Conservation (phyloP, 495 filamentous ascomycete genomes). For the Astrothelium subdiscretum region DNA sequence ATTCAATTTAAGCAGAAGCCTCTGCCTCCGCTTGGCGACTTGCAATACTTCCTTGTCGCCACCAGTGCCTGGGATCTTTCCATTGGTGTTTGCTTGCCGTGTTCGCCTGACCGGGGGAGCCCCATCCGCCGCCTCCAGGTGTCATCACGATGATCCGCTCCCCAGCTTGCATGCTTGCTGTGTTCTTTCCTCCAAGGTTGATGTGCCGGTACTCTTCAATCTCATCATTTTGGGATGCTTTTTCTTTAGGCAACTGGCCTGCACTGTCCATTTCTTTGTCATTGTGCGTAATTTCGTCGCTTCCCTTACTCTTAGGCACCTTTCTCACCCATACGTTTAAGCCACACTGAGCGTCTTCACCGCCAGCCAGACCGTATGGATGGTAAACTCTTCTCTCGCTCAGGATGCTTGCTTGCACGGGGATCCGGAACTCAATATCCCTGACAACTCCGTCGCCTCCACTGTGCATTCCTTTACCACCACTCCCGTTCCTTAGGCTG, state of each 20-base stretch:
- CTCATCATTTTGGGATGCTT: constrained; percentile 10
- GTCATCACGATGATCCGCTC: constrained; percentile 74
- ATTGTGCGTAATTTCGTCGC: constrained; percentile 7
- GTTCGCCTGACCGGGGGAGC: constrained; percentile 44
- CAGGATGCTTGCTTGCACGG: constrained; percentile 79
- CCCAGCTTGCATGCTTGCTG: constrained; percentile 69
- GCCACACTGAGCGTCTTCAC: constrained; percentile 66
- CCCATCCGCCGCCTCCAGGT: constrained; percentile 67
- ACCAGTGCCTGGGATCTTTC: constrained; percentile 44
- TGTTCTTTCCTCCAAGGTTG: constrained; percentile 90
- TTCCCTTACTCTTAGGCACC: constrained; percentile 28
- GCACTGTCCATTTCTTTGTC: not conserved
- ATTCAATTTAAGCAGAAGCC: constrained; percentile 13
- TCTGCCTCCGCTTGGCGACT: constrained; percentile 30
- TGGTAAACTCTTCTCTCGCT: constrained; percentile 76
- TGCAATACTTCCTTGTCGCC: constrained; percentile 49
- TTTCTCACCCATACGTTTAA: constrained; percentile 79
- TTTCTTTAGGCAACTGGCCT: constrained; percentile 4
- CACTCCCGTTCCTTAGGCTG: constrained; percentile 54
- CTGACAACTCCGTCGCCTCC: constrained; percentile 86
- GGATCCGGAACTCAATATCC: constrained; percentile 89
- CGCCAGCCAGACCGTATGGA: constrained; percentile 85
- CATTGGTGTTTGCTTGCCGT: constrained; percentile 24
- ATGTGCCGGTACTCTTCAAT: constrained; percentile 55
- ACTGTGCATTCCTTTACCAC: constrained; percentile 60